Percentiles rank a stretch among this genome's conserved stretches.
Conservation (phyloP, 2,329 filamentous ascomycete species). For the Nannizzia gypsea region DNA sequence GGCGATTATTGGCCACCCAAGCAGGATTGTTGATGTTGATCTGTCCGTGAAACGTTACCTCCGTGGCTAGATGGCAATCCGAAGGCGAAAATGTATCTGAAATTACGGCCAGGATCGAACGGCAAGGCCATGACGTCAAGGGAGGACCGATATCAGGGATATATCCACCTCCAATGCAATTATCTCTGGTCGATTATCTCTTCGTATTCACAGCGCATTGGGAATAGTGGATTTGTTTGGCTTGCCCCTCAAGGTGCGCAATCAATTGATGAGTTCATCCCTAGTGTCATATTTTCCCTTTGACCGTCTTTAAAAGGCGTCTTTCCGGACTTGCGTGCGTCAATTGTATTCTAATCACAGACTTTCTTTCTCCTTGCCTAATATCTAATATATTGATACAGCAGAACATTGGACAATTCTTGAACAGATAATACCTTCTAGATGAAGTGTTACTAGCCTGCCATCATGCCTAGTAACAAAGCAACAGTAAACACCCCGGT, state of each 20-base stretch:
- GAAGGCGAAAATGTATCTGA: not conserved
- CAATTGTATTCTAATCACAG: not conserved
- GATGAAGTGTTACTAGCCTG: not conserved
- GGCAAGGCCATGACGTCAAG: constrained; percentile 4
- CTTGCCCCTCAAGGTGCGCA: not conserved
- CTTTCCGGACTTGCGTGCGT: not conserved
- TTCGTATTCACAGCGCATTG: not conserved
- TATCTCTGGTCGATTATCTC: not conserved
- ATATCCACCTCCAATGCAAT: not conserved
- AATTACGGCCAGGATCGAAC: not conserved
- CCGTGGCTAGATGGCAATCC: constrained; percentile 1
- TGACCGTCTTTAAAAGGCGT: not conserved
- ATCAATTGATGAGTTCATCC: not conserved
- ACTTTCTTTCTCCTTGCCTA: not conserved
- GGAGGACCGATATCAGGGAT: not conserved
- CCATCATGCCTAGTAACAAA: not conserved
- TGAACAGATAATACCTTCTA: not conserved
- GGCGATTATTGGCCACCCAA: not conserved
- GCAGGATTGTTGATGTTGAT: constrained; percentile 3
- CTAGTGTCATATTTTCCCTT: not conserved
- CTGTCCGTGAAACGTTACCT: constrained; percentile 2
- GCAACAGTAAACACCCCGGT: constrained; percentile 9
- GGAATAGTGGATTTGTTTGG: not conserved
- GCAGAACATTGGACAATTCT: not conserved
- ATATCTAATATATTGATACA: not conserved